phyloP scores from a whole-genome alignment of 257 asterid genomes.

The Mitragyna speciosa region DNA sequence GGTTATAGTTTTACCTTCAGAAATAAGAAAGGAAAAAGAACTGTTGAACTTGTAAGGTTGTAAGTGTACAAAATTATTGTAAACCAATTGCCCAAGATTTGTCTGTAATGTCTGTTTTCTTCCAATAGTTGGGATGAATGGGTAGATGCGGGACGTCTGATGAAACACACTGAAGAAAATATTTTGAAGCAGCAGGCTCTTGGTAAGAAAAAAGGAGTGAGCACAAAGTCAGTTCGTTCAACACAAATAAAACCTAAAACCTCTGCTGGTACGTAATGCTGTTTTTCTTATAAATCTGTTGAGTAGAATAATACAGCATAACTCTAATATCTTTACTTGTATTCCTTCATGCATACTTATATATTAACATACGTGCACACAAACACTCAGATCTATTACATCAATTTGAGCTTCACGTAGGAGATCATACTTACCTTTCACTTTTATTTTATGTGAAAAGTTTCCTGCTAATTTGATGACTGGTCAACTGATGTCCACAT shows the following conservation, averaged over 20 bases:
- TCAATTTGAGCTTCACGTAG: neutral
- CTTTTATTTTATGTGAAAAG: neutral
- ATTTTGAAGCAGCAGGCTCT: constrained; percentile 71
- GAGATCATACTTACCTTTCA: neutral
- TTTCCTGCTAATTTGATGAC: neutral
- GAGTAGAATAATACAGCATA: neutral
- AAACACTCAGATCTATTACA: neutral
- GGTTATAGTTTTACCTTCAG: neutral
- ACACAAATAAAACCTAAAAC: constrained; percentile 70
- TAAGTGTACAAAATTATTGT: neutral
- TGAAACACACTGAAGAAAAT: constrained; percentile 79
- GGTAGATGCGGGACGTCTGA: constrained; percentile 82
- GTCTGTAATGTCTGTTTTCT: constrained; percentile 29
- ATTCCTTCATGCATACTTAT: neutral
- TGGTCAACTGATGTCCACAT: neutral
- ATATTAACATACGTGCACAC: too few species aligned
- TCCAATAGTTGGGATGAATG: constrained; percentile 97
- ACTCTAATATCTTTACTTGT: neutral
- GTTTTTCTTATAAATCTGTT: neutral
- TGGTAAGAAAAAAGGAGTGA: constrained; percentile 76
- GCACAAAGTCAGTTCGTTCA: constrained; percentile 78
- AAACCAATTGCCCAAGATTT: neutral
- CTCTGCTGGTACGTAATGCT: constrained; percentile 59
- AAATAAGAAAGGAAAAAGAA: neutral
- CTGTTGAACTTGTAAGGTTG: neutral